Evolutionary conservation across 805 yeast genomes (phyloP).

Genomic region (Wickerhamomyces queroliae): DNA sequence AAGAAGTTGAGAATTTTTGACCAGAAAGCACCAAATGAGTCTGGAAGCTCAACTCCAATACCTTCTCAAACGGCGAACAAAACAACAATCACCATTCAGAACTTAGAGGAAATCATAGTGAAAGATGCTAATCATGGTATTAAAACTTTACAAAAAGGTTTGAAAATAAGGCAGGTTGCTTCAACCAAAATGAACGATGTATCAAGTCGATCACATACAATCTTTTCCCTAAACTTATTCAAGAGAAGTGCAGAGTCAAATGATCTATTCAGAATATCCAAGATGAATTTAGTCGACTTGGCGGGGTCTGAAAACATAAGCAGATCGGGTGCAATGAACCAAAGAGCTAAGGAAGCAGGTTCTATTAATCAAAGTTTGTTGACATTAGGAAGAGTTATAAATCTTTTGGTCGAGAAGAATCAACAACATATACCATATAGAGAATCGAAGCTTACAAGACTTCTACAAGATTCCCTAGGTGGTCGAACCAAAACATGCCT

Average conservation of each 20-base stretch:
- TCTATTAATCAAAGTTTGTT: slow-evolving; percentile 83
- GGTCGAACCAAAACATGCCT: slow-evolving; percentile 84
- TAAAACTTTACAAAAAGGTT: slow-evolving; percentile 47
- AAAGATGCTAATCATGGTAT: slow-evolving; percentile 53
- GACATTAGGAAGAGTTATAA: slow-evolving; percentile 86
- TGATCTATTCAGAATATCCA: slow-evolving; percentile 50
- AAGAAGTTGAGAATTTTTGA: slow-evolving; percentile 54
- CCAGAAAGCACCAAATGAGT: slow-evolving; percentile 9
- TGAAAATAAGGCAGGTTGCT: slow-evolving; percentile 57
- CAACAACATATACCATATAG: slow-evolving; percentile 76
- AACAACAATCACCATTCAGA: slow-evolving; percentile 47
- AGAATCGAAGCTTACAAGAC: slow-evolving; percentile 71
- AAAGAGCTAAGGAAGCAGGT: slow-evolving; percentile 91
- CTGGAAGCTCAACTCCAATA: slow-evolving; percentile 2
- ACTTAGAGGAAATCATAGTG: slow-evolving; percentile 56
- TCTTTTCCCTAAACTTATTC: slow-evolving; percentile 59
- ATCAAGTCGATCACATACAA: slow-evolving; percentile 74
- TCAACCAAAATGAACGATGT: slow-evolving; percentile 68
- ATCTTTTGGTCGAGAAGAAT: slow-evolving; percentile 55
- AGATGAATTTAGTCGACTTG: slow-evolving; percentile 83
- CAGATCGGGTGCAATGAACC: slow-evolving; percentile 81
- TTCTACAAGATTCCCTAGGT: slow-evolving; percentile 78
- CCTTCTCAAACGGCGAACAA: slow-evolving; percentile 6
- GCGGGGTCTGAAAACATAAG: slow-evolving; percentile 94
- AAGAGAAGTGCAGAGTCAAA: slow-evolving; percentile 36